Evolutionary conservation across 1,284 basidiomycete species (phyloP).

Genomic region (Mixia osmundae): DNA sequence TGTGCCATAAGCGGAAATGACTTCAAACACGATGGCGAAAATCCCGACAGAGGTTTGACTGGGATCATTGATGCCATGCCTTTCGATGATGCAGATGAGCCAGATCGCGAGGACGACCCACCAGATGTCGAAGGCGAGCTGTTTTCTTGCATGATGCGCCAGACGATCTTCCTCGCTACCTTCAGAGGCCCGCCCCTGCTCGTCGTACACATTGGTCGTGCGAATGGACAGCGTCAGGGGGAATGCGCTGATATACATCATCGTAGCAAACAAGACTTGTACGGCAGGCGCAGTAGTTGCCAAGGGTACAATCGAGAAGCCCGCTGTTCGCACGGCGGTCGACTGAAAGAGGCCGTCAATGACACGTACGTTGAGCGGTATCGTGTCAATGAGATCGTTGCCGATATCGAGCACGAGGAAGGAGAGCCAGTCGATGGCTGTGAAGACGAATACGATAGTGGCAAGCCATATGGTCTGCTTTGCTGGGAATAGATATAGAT

Average conservation of each 20-base stretch:
- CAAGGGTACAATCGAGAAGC: slow-evolving; percentile 54
- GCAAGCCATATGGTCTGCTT: slow-evolving; percentile 17
- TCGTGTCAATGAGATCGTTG: slow-evolving; percentile 39
- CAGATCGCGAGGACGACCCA: slow-evolving; percentile 8
- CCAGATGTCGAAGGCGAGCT: slow-evolving; percentile 53
- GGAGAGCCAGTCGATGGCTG: slow-evolving; percentile 57
- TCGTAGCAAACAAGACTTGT: slow-evolving; percentile 49
- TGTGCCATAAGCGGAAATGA: slow-evolving; percentile 73
- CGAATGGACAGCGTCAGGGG: slow-evolving; percentile 48
- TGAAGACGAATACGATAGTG: slow-evolving; percentile 18
- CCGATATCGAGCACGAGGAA: slow-evolving; percentile 74
- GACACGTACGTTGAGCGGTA: slow-evolving; percentile 41
- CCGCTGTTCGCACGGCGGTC: slow-evolving; percentile 54
- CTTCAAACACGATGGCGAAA: slow-evolving; percentile 33
- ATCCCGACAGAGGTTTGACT: not conserved
- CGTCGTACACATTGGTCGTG: slow-evolving; percentile 89
- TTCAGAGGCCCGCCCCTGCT: slow-evolving; percentile 26
- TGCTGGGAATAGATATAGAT: slow-evolving; percentile 78
- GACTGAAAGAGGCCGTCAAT: slow-evolving; percentile 22
- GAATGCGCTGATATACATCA: slow-evolving; percentile 34
- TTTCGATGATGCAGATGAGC: slow-evolving; percentile 62
- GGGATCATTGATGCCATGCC: not conserved
- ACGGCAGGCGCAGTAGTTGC: slow-evolving; percentile 51
- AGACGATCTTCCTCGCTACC: slow-evolving; percentile 19
- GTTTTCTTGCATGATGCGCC: slow-evolving; percentile 51